These are phyloP conservation scores for Salvia rosmarinus DNA, from an alignment of 257 asterid genomes.

Conservation along the genomic window DNA sequence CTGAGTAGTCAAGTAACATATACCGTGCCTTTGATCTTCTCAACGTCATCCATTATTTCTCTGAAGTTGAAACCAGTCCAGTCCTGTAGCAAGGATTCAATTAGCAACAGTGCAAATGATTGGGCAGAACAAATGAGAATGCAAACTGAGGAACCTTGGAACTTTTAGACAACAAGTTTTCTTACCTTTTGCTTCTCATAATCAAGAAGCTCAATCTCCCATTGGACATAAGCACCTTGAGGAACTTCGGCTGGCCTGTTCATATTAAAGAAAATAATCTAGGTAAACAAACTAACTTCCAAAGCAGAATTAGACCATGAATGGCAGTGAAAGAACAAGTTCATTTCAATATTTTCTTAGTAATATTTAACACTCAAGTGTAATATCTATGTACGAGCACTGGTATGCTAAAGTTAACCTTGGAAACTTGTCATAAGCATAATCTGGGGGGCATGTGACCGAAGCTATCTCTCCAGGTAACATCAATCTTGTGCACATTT, in stretches of 20 bases:
- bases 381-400: conserved; percentile 16
- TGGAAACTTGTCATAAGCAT: conserved; percentile 93
- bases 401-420: conserved; percentile 47
- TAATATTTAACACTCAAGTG: not conserved
- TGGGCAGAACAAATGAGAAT: conserved; percentile 20
- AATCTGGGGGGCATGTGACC: conserved; percentile 94
- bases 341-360: not conserved
- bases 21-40: conserved; percentile 99
- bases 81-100: conserved; percentile 64
- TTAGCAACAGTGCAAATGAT: conserved; percentile 21
- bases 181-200: conserved; percentile 88
- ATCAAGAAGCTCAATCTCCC: conserved; percentile 99
- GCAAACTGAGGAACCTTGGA: not conserved
- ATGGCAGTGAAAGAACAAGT: not conserved
- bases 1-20: conserved; percentile 33
- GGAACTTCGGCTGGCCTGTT: conserved; percentile 88
- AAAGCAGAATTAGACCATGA: conserved; percentile 20
- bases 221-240: conserved; percentile 72
- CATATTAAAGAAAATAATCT: conserved; percentile 17
- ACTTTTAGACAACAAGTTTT: not conserved
- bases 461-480: conserved; percentile 92
- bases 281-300: conserved; percentile 22
- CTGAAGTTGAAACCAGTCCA: conserved; percentile 95
- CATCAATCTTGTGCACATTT: conserved; percentile 95
- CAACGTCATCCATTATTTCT: conserved; percentile 96